Conservation (phyloP, 2,329 filamentous ascomycete genomes). For the Emergomyces orientalis region DNA sequence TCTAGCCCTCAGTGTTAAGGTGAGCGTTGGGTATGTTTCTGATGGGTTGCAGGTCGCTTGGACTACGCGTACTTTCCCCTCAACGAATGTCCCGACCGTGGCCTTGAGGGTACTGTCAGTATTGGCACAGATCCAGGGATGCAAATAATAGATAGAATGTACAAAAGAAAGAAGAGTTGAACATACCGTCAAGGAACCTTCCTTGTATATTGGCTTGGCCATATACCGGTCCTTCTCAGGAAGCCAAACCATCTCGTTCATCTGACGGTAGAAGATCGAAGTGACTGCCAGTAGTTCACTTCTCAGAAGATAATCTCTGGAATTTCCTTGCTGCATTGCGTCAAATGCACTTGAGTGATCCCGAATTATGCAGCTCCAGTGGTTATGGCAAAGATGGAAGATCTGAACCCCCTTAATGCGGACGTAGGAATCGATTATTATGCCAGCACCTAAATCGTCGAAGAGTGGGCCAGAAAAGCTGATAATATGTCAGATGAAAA, state of each 20-base stretch:
- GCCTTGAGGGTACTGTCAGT: slow-evolving; percentile 7
- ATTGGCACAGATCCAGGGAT: not conserved
- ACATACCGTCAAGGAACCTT: slow-evolving; percentile 10
- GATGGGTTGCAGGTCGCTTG: slow-evolving; percentile 11
- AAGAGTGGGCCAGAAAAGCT: too few relatives aligned
- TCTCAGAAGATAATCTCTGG: slow-evolving; percentile 12
- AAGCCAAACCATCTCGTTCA: slow-evolving; percentile 14
- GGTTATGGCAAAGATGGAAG: too few relatives aligned
- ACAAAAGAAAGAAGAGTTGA: slow-evolving; percentile 4
- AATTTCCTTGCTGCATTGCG: not conserved
- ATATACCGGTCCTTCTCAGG: too few relatives aligned
- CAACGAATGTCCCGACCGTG: slow-evolving; percentile 12
- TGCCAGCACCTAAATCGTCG: too few relatives aligned
- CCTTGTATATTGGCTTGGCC: slow-evolving; percentile 11
- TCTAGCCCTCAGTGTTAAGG: slow-evolving; percentile 11
- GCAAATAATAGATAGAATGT: slow-evolving; percentile 2
- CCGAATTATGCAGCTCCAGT: slow-evolving; percentile 9
- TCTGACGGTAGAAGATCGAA: slow-evolving; percentile 13
- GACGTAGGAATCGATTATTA: too few relatives aligned
- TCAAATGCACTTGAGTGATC: slow-evolving; percentile 9
- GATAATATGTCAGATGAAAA: too few relatives aligned
- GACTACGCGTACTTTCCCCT: slow-evolving; percentile 5
- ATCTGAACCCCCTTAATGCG: too few relatives aligned
- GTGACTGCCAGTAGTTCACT: slow-evolving; percentile 11
- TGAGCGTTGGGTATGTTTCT: slow-evolving; percentile 8